Conservation (phyloP, 2,329 filamentous ascomycete genomes). For the Penicillium hordei region DNA sequence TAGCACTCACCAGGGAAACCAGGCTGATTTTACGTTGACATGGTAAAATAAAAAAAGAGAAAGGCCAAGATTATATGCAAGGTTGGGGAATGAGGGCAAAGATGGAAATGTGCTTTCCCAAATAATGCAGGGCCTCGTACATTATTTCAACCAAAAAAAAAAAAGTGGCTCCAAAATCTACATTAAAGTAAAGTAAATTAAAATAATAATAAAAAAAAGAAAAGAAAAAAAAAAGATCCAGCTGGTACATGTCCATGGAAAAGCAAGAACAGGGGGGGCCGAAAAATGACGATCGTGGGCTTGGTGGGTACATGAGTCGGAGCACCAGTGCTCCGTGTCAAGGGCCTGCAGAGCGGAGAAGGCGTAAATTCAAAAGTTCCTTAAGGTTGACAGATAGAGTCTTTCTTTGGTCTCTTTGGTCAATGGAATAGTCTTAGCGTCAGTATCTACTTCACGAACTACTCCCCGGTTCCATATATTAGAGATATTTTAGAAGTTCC, state of each 20-base stretch:
- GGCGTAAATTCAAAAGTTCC: conserved; percentile 13
- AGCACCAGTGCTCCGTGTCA: conserved; percentile 18
- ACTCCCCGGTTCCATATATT: conserved; percentile 5
- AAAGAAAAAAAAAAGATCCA: conserved; percentile 14
- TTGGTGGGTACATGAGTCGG: conserved; percentile 17
- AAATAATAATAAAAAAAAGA: conserved; percentile 12
- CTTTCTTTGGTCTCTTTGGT: not conserved
- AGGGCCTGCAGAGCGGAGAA: conserved; percentile 25
- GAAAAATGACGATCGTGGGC: conserved; percentile 32
- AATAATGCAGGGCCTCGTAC: conserved; percentile 27
- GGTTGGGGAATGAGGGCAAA: conserved; percentile 25
- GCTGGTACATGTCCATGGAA: conserved; percentile 29
- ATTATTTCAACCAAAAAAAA: conserved; percentile 20
- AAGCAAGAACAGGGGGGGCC: conserved; percentile 32
- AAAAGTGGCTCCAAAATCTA: conserved; percentile 1
- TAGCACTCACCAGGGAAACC: conserved; percentile 23
- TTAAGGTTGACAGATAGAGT: conserved; percentile 22
- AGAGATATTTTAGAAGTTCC: not conserved
- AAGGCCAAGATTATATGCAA: conserved; percentile 28
- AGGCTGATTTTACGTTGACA: conserved; percentile 28
- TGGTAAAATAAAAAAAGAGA: conserved; percentile 10
- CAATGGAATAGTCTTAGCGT: not conserved
- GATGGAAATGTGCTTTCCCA: conserved; percentile 18
- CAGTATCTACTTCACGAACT: conserved; percentile 14
- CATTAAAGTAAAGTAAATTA: not conserved